Conservation (phyloP, 305 asterid genomes). For the Withania somnifera region DNA sequence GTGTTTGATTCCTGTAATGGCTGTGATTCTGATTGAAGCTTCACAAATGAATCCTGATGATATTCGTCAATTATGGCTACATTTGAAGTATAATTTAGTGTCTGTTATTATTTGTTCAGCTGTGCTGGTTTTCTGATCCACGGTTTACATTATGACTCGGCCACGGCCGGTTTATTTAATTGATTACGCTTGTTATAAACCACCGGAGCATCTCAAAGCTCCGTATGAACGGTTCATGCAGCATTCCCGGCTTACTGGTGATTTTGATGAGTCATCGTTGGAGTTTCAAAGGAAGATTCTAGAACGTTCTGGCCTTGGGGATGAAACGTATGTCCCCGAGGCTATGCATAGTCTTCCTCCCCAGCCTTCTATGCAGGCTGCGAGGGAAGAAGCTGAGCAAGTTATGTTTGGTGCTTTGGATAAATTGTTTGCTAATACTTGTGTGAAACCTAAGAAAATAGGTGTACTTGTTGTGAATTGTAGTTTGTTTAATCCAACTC, state of each 20-base stretch:
- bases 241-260: slow-evolving; percentile 50
- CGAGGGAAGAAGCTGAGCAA: slow-evolving; percentile 76
- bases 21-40: slow-evolving; percentile 41
- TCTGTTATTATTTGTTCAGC: slow-evolving; percentile 55
- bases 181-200: slow-evolving; percentile 60
- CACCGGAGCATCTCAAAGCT: slow-evolving; percentile 46
- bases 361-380: slow-evolving; percentile 71
- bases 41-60: slow-evolving; percentile 66
- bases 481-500: slow-evolving; percentile 74
- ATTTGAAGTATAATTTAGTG: slow-evolving; percentile 63
- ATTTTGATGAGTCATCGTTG: slow-evolving; percentile 67
- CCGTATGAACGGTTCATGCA: slow-evolving; percentile 42
- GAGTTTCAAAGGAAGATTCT: slow-evolving; percentile 74
- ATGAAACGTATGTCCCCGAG: slow-evolving; percentile 69
- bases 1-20: slow-evolving; percentile 54
- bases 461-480: slow-evolving; percentile 74
- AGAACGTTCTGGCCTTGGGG: slow-evolving; percentile 74
- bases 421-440: slow-evolving; percentile 44
- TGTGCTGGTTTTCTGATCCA: slow-evolving; percentile 65
- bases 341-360: slow-evolving; percentile 82
- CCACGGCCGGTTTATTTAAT: slow-evolving; percentile 68
- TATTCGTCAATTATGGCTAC: slow-evolving; percentile 54
- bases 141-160: slow-evolving; percentile 64
- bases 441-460: slow-evolving; percentile 54
- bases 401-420: slow-evolving; percentile 73